Percentiles rank a stretch among this genome's conserved stretches.
Evolutionary conservation across 2,329 filamentous ascomycete species (phyloP).

Genomic region (Gremmenia infestans): DNA sequence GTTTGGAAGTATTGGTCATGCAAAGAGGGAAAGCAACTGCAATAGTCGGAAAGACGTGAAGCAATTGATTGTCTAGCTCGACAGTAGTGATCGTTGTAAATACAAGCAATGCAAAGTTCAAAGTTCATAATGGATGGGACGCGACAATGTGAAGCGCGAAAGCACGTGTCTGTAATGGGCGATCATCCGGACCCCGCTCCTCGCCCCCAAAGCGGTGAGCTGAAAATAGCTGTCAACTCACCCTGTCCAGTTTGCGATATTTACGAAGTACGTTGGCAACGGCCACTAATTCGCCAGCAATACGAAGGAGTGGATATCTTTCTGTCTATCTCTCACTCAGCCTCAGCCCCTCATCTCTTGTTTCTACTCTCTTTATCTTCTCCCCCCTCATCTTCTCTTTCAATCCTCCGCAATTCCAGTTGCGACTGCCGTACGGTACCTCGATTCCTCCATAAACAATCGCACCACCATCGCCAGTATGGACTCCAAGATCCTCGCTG

Average conservation of each 20-base stretch:
- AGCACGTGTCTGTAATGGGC: background rate
- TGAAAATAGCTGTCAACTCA: background rate
- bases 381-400: background rate
- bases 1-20: background rate
- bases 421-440: background rate
- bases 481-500: slow-evolving; percentile 49
- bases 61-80: background rate
- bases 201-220: slow-evolving; percentile 5
- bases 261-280: too few relatives aligned
- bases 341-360: background rate
- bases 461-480: slow-evolving; percentile 34
- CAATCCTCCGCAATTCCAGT: slow-evolving; percentile 1
- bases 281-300: too few relatives aligned
- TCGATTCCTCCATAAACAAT: background rate
- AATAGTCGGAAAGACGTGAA: background rate
- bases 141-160: background rate
- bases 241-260: background rate
- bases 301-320: background rate
- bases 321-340: background rate
- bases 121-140: too few relatives aligned
- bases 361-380: background rate
- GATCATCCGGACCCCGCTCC: background rate
- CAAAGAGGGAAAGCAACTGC: background rate
- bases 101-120: background rate
- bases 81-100: background rate